Percentiles rank a stretch among this genome's conserved stretches.
Conservation (phyloP, 2,329 filamentous ascomycete species). For the Curvularia lunata region DNA sequence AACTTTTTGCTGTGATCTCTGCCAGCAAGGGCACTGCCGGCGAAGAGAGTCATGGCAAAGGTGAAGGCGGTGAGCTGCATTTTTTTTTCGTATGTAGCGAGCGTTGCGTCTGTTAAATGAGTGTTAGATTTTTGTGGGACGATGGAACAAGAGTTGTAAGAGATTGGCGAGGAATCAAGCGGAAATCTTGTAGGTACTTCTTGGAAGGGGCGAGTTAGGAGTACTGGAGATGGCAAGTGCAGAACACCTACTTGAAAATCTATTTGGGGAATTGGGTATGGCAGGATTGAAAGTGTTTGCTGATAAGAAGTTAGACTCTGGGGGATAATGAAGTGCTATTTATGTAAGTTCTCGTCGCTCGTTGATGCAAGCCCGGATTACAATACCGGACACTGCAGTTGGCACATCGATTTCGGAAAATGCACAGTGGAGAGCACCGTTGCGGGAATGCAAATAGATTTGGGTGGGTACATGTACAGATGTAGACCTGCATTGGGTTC, state of each 20-base stretch:
- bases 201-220: background rate
- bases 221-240: background rate
- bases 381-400: background rate
- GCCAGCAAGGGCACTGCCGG: background rate
- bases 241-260: background rate
- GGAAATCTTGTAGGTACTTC: background rate
- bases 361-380: background rate
- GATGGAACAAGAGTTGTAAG: background rate
- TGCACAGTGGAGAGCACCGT: background rate
- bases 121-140: background rate
- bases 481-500: background rate
- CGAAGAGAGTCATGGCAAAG: background rate
- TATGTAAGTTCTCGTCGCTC: background rate
- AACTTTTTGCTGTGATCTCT: background rate
- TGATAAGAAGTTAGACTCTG: background rate
- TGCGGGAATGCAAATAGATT: background rate
- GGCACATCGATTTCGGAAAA: background rate
- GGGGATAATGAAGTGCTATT: background rate
- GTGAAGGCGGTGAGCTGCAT: constrained; percentile 8
- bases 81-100: background rate
- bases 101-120: background rate
- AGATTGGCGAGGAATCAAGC: background rate
- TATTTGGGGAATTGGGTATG: background rate
- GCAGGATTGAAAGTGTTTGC: background rate
- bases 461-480: background rate